Base-by-base conservation (phyloP, 352 stramenopile species). In the Phytophthora nicotianae region DNA sequence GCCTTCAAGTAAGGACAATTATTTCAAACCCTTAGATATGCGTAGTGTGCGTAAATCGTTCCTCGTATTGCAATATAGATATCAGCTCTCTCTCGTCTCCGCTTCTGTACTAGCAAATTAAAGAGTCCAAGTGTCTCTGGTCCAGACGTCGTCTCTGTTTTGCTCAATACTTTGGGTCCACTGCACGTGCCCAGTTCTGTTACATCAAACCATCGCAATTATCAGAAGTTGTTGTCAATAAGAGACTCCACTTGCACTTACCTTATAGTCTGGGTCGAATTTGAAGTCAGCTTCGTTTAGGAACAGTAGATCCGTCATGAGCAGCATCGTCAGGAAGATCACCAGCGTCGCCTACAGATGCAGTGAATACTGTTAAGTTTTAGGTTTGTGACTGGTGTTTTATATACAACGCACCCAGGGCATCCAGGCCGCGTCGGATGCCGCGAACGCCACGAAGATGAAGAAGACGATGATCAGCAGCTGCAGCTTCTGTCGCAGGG, bases 241-340 rank as follows among this genome's bases (percentile, higher is more conserved):
- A 43, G 8, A 19, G 27, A n/a, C 10, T 0, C 2, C 8, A 26
- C 3, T 17, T 38, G 45, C 23, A 10, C 56, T 46, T 48, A 93
- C 84, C 79, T 93, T 93, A 75, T 93, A 93, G 71, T 93, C 81
- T 6, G 85, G 82, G 40, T 93, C 88, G 72, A 83, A 93, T 55
- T 90, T 82, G 65, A 93, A 93, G 65, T 93, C 77, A 51, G 68
- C 68, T 41, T 68, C 55, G 41, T 91, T 81, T 23, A 93, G 74
- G 69, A 93, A 93, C 26, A 91, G 57, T 45, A 93, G 50, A 49
- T 93, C 85, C 38, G 74, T 75, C 51, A 93, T 52, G 48, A 93
- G 70, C 49, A 91, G 70, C 75, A 91, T 84, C 42, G 62, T 64
- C 37, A 91, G 62, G 74, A 91, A 93, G 20, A 93, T 79, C 37